Evolutionary conservation across 1,139 yeast species (phyloP).

Genomic region (Hyphopichia burtonii): DNA sequence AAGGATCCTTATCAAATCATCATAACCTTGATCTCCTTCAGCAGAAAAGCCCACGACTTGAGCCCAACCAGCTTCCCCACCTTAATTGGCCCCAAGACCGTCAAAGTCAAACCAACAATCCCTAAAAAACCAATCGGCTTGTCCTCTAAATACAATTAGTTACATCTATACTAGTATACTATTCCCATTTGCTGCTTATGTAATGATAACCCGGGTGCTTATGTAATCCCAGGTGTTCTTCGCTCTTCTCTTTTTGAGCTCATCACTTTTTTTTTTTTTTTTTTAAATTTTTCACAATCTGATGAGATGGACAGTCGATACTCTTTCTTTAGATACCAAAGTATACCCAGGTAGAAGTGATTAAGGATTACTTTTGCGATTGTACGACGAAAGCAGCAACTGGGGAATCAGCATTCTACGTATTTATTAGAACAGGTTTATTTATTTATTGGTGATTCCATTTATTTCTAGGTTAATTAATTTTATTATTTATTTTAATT

Average conservation of each 20-base stretch:
- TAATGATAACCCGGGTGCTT: neutral
- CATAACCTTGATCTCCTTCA: conserved; percentile 70
- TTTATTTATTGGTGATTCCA: neutral
- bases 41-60: conserved; percentile 46
- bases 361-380: no score
- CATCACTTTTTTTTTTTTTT: conserved; percentile 1
- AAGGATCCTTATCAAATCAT: conserved; percentile 78
- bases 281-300: neutral
- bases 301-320: neutral
- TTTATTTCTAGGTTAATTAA: neutral
- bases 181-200: no score
- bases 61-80: conserved; percentile 28
- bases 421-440: neutral
- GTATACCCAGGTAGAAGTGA: no score
- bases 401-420: no score
- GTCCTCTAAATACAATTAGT: neutral
- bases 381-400: no score
- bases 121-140: conserved; percentile 35
- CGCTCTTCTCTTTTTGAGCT: neutral
- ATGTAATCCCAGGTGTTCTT: neutral
- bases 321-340: neutral
- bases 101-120: conserved; percentile 34
- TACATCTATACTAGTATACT: no score
- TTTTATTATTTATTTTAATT: neutral
- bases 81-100: conserved; percentile 37